Base-by-base conservation (phyloP, 2,329 filamentous ascomycete genomes). In the Leptodontidium sp. region DNA sequence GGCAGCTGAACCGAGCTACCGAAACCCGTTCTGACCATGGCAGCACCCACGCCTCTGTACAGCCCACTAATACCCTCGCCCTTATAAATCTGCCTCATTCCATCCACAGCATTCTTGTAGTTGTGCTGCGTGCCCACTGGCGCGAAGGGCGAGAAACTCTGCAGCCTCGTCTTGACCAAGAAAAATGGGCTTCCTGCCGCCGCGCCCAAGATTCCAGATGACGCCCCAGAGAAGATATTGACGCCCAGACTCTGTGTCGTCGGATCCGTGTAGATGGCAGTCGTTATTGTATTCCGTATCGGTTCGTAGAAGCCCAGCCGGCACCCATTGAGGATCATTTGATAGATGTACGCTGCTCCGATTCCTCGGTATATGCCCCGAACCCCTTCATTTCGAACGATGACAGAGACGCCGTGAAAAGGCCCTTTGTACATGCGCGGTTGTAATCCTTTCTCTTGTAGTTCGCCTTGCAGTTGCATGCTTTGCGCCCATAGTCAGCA, bases 241-340 rank as follows among this genome's bases (percentile, higher is more conserved):
- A 98, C 87, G 45, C 89, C 92, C 68, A 98, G 87, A 74, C 90
- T 95, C 81, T 99, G 96, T 35, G 90, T 87, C n/a, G 86, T 85
- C 40, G 87, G 79, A 79, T 97, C 91, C 70, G 87, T 85, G 81
- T 93, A 91, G 67, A 97, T 80, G 61, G 92, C 82, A 6, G 83
- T 85, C 0, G 93, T 90, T 55, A 97, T 79, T 26, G 84, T 85
- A 61, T 88, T 86, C 78, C 96, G 93, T 82, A 98, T 88, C 5
- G 96, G 96, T 79, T 99, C 96, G 85, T 99, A 99, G 85, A 99
- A 98, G 70, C 96, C 94, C 66, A 99, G 85, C 66, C 96, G 93
- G 82, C 94, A 99, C 77, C 96, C 96, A 80, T 99, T 99, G 77
- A 99, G 90, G 63, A 97, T 88, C 77, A 98, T 89, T 83, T 99